Base-by-base conservation (phyloP, 495 filamentous ascomycete species). In the Neurospora sp. region DNA sequence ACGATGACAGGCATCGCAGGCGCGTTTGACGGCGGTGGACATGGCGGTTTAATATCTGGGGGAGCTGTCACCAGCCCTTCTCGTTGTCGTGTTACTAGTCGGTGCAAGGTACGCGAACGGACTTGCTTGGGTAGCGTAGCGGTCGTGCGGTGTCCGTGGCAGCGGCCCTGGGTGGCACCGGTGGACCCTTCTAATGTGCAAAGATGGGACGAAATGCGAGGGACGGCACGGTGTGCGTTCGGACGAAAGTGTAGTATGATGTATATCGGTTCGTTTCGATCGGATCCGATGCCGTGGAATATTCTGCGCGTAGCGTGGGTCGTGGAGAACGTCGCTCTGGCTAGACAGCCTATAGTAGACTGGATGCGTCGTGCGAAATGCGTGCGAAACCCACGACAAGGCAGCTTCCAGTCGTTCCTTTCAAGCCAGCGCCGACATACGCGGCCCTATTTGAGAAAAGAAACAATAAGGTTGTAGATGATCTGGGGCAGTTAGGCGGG, bases 1-100 rank as follows among this genome's bases (percentile, higher is more conserved):
- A 48, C 92, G 88, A 82, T 94, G 92, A 82, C 92, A 96, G 79
- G 90, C 91, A 82, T 93, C 92, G 85, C 92, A 94, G 69, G 91
- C 92, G 77, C 89, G 83, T 80, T 92, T 91, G 74, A 88, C 87
- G 72, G 86, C 86, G 70, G 85, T 82, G 79, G 86, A 83, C 84
- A 87, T 87, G 66, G 76, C 79, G 27, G 7, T 9, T 2, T 35
- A 18, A 9, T 66, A 35, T 35, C 18, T 35, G 5, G 35, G 35
- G 35, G 35, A 35, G 35, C 35, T 35, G 35, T 35, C 35, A 35
- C 35, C 35, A 23, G 27, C 14, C 18, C 38, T 31, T 27, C 12
- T 10, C n/a, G 31, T 42, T 38, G 44, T 70, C 54, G 72, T 39
- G 46, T 70, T 35, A 54, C 70, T 39, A 35, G 35, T 70, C 35